Evolutionary conservation across 2,329 filamentous ascomycete genomes (phyloP), one percentile per base, ranked within the genome.

Genomic region (Penicillium sp.): DNA sequence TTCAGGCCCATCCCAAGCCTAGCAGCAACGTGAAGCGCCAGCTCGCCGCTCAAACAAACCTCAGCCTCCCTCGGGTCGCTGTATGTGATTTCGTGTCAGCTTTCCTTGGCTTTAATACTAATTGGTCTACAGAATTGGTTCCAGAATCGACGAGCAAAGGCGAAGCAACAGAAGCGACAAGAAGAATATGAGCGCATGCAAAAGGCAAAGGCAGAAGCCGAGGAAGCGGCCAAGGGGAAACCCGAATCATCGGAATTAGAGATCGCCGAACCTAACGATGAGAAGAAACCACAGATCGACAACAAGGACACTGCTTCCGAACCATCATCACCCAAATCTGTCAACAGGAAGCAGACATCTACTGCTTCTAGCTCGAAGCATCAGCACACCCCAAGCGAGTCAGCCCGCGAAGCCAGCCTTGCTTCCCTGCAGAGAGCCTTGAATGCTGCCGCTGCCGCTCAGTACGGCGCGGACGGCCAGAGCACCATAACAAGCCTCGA

Each of bases 121-220:
- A 62, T 64, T 56, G 35, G 53, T 54, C 1, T 46, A 15, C 19
- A 83, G 82, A 83, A 84, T 64, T 84, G 82, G 82, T 84, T 83
- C 68, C 82, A 84, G 66, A 84, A 83, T 66, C 78, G 82, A 63
- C 78, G 82, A 51, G 82, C 82, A 60, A 83, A 84, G 67, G 81
- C 81, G 54, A 83, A 83, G 67, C 81, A 83, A 66, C 81, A 83
- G 68, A 82, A 78, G 65, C 75, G 79, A 60, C 80, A 82, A 66
- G 79, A 81, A 67, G 81, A 83, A 68, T 82, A 79, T 59, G 80
- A 82, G 68, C 76, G 75, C 60, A 78, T 79, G 73, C 79, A 81
- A 63, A 76, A 77, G 60, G 71, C 71, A 52, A 74, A 77, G 64
- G 64, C 69, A 3, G 75, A 78, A 55, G 71, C 75, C 19, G 74